These are phyloP conservation scores for Boletus subparvulus DNA, from an alignment of 768 basidiomycete genomes.

Conservation along the genomic window DNA sequence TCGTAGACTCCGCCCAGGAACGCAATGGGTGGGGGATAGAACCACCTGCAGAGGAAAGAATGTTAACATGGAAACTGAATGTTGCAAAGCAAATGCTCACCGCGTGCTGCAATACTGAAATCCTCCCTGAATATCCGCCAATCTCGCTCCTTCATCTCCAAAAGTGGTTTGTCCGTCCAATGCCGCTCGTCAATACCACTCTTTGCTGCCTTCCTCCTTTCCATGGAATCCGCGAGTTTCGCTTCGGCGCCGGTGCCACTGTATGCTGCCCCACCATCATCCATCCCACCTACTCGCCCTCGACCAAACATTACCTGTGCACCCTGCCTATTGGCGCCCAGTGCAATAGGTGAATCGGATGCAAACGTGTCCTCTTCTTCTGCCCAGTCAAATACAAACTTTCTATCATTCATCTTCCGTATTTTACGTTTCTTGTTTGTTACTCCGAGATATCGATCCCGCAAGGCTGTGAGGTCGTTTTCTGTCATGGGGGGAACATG, in stretches of 20 bases:
- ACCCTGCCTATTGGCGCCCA: constrained; percentile 71
- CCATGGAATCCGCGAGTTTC: constrained; percentile 78
- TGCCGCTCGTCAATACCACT: constrained; percentile 89
- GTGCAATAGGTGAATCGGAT: constrained; percentile 70
- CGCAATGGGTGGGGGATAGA: constrained; percentile 91
- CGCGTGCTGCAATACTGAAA: constrained; percentile 92
- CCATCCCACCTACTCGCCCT: constrained; percentile 83
- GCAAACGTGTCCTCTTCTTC: constrained; percentile 91
- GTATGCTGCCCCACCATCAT: constrained; percentile 56
- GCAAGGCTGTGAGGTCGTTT: constrained; percentile 76
- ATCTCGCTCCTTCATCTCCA: constrained; percentile 94
- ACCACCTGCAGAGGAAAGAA: constrained; percentile 57
- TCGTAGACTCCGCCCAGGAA: constrained; percentile 86
- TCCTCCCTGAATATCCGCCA: constrained; percentile 99
- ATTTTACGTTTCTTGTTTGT: constrained; percentile 94
- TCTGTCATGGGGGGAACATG: constrained; percentile 72
- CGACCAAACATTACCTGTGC: constrained; percentile 89
- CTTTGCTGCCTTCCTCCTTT: constrained; percentile 78
- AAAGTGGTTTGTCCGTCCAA: constrained; percentile 92
- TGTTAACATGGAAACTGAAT: not conserved
- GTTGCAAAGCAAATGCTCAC: constrained; percentile 37
- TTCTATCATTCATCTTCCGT: constrained; percentile 92
- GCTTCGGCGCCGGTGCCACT: constrained; percentile 40
- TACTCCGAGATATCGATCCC: constrained; percentile 92
- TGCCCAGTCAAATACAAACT: constrained; percentile 99